phyloP scores from a whole-genome alignment of 441 rosid genomes.

The Adansonia gregorii region DNA sequence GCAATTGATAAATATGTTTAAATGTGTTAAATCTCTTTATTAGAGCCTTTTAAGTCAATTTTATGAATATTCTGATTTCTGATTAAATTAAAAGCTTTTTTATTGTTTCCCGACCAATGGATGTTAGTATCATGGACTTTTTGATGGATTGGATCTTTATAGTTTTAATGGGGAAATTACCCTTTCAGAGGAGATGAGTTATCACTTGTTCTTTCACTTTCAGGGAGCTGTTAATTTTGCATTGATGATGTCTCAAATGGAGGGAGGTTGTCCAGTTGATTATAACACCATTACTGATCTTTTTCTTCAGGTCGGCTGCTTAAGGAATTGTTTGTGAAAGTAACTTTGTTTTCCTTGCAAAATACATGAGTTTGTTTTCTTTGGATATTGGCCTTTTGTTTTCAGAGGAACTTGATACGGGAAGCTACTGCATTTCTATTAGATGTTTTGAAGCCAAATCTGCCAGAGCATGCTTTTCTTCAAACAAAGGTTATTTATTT shows the following conservation, averaged over 20 bases:
- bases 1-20: conserved; percentile 15
- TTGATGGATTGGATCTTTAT: conserved; percentile 5
- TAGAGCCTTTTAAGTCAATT: background rate
- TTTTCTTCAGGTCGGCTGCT: conserved; percentile 83
- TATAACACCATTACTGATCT: conserved; percentile 99
- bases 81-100: background rate
- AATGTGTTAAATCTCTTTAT: background rate
- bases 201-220: conserved; percentile 27
- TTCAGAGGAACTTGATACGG: conserved; percentile 94
- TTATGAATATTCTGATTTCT: background rate
- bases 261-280: conserved; percentile 98
- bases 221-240: conserved; percentile 99
- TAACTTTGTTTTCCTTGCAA: conserved; percentile 7
- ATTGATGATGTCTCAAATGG: conserved; percentile 99
- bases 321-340: background rate
- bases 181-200: background rate
- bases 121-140: background rate
- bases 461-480: conserved; percentile 92
- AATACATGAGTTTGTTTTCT: conserved; percentile 18
- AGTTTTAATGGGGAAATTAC: background rate
- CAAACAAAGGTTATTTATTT: conserved; percentile 79
- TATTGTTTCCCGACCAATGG: background rate
- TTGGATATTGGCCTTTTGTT: conserved; percentile 19
- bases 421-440: conserved; percentile 99
- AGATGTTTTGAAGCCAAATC: conserved; percentile 97